phyloP scores from a whole-genome alignment of 345 rosid genomes.

The Combretum micranthum region DNA sequence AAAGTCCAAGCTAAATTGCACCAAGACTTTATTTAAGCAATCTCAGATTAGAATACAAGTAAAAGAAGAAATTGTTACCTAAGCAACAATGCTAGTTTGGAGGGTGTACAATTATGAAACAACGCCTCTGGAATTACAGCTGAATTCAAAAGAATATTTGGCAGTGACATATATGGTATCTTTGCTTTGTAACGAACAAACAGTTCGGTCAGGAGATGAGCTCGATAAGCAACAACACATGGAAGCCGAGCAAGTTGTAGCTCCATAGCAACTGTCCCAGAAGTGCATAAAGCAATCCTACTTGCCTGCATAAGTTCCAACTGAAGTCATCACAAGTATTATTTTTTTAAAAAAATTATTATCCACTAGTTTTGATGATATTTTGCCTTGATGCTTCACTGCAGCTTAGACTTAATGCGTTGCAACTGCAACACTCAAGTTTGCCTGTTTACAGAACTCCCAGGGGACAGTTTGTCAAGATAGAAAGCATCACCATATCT shows the following conservation, averaged over 20 bases:
- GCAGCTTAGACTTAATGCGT: too few species aligned
- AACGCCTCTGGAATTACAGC: constrained; percentile 80
- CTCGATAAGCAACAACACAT: constrained; percentile 77
- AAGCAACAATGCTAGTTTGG: constrained; percentile 44
- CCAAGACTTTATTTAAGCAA: too few species aligned
- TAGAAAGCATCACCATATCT: too few species aligned
- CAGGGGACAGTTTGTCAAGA: too few species aligned
- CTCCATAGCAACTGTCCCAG: constrained; percentile 97
- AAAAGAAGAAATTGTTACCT: constrained; percentile 29
- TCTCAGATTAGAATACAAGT: neutral
- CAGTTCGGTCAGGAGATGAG: constrained; percentile 73
- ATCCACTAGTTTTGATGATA: too few species aligned
- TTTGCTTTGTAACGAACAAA: constrained; percentile 70
- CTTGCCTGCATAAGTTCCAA: constrained; percentile 55
- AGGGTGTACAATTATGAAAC: constrained; percentile 67
- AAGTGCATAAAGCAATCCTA: constrained; percentile 76
- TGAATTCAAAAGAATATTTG: constrained; percentile 71
- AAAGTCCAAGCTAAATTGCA: too few species aligned
- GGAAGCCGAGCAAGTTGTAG: constrained; percentile 76
- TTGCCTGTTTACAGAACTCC: too few species aligned
- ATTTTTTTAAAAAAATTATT: too few species aligned
- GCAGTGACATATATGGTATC: constrained; percentile 78
- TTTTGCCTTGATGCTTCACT: too few species aligned
- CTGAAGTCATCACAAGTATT: neutral
- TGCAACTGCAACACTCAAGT: too few species aligned